Evolutionary conservation across 2,329 filamentous ascomycete species (phyloP).

Genomic region (Calonectria crousiana): DNA sequence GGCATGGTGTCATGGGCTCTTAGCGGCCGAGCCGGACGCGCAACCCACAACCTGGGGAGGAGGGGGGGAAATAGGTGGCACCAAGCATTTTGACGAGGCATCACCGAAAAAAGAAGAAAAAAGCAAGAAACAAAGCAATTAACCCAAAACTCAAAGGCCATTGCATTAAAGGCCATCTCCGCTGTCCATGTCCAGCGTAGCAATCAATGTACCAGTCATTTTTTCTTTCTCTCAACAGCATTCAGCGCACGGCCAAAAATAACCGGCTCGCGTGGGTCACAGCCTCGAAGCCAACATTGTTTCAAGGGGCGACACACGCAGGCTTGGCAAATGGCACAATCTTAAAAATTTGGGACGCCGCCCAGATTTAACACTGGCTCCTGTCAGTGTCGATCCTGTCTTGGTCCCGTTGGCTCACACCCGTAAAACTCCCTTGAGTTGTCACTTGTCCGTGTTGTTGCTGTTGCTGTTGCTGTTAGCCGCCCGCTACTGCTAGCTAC

Average conservation of each 20-base stretch:
- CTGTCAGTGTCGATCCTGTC: background rate
- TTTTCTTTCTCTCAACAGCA: background rate
- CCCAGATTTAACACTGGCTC: background rate
- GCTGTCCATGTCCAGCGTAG: background rate
- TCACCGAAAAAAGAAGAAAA: background rate
- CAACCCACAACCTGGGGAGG: background rate
- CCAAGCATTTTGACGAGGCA: background rate
- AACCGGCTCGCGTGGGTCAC: conserved; percentile 1
- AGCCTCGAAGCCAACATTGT: conserved; percentile 10
- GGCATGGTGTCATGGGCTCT: background rate
- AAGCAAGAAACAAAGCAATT: background rate
- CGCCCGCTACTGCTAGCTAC: no score
- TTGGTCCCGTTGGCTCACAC: background rate
- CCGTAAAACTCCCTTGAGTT: background rate
- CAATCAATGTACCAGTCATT: background rate
- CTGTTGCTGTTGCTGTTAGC: no score
- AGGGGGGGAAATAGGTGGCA: background rate
- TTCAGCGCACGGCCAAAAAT: background rate
- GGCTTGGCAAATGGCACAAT: conserved; percentile 11
- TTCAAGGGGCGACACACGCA: conserved; percentile 9
- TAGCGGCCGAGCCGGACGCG: background rate
- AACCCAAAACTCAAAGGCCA: background rate
- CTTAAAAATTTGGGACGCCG: background rate
- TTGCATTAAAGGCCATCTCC: background rate
- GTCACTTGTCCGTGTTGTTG: background rate